Evolutionary conservation across 768 basidiomycete species (phyloP), one percentile per base, ranked within the genome.

Genomic region (Psilocybe tampanensis): DNA sequence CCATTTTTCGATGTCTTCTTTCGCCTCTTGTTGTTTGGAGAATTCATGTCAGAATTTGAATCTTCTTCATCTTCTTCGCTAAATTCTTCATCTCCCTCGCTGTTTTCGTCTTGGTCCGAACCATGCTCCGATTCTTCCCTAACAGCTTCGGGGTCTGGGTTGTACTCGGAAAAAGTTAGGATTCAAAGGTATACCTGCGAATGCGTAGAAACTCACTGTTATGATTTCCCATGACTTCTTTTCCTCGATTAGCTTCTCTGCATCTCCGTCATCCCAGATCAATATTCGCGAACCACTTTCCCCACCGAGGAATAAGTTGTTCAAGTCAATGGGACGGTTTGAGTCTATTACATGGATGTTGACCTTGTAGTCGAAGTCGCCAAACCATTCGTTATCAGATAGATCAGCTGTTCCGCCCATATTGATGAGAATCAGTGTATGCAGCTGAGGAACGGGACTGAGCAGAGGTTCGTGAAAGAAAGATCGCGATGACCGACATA

Each of bases 321-420:
- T 80, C 66, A 98, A 77, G 72, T 95, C 94, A 67, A 91, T 86
- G 17, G 97, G 97, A 50, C 97, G 84, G 18, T 88, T 85, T 2
- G 96, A 94, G 73, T 99, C 97, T 74, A 99, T 92, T 64, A 98
- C 87, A 75, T 99, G 97, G 41, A 98, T 82, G 2, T 81, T 86
- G 52, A 93, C 77, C 21, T 78, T 75, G 3, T 76, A 63, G 47
- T 76, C 70, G 64, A 92, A 89, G 36, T 85, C 84, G 48, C 92
- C 92, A 67, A 94, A 90, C 88, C 89, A 89, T 43, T 81, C 80
- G 2, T 78, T 66, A 4, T 87, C 82, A 8, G 92, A 82, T 4
- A 99, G 80, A 59, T 97, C 94, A 32, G 92, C 81, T 44, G 95
- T 84, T 1, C 89, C 86, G 39, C 97, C 97, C 77, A 99, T 91